phyloP scores from a whole-genome alignment of 768 basidiomycete genomes.

The Lyophyllum decastes region DNA sequence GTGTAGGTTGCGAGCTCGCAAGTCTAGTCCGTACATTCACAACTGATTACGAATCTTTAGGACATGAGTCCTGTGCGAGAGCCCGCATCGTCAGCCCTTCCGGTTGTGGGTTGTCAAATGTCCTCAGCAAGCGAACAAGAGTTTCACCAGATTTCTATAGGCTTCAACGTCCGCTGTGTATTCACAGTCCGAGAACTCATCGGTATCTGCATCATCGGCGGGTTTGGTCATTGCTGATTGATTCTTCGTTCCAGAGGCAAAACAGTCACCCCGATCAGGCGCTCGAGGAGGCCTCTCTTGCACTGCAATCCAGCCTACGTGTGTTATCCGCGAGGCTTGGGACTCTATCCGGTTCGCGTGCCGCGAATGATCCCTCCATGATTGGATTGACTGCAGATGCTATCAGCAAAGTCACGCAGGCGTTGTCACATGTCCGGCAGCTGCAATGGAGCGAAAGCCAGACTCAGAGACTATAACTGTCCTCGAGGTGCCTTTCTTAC shows the following conservation, averaged over 20 bases:
- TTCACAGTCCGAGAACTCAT: not conserved
- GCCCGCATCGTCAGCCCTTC: not conserved
- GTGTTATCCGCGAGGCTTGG: constrained; percentile 52
- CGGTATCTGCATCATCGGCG: not conserved
- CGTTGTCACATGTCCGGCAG: constrained; percentile 59
- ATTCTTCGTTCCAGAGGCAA: constrained; percentile 6
- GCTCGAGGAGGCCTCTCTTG: constrained; percentile 39
- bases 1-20: constrained; percentile 6
- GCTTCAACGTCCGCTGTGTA: not conserved
- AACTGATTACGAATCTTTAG: not conserved
- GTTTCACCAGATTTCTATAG: not conserved
- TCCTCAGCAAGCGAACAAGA: not conserved
- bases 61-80: not conserved
- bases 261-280: constrained; percentile 12
- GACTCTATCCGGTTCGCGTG: constrained; percentile 37
- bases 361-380: constrained; percentile 43
- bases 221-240: not conserved
- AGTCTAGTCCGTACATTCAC: not conserved
- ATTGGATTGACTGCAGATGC: constrained; percentile 68
- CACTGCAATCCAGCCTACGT: constrained; percentile 55
- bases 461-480: constrained; percentile 14
- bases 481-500: not conserved
- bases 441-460: constrained; percentile 51
- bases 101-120: constrained; percentile 1
- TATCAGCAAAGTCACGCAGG: constrained; percentile 64